Conservation (phyloP, 2,329 filamentous ascomycete species). For the Piedraia hortae region DNA sequence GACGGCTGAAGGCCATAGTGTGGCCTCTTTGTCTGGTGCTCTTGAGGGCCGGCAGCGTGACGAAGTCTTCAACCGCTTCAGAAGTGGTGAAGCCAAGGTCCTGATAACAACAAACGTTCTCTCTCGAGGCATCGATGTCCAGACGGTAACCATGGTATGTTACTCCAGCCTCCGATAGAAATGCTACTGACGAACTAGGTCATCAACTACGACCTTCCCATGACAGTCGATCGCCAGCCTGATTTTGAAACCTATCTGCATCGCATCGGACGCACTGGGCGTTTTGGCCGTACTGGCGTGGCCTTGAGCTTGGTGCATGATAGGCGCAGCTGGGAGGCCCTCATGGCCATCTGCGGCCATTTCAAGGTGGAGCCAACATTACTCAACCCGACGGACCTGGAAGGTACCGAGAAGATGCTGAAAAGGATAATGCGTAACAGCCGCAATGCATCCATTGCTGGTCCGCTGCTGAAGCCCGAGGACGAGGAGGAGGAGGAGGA, state of each 20-base stretch:
- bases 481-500: conserved; percentile 3
- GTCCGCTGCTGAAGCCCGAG: conserved; percentile 1
- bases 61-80: conserved; percentile 60
- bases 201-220: conserved; percentile 58
- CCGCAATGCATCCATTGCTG: too few relatives aligned
- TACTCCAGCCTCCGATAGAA: too few relatives aligned
- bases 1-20: conserved; percentile 68
- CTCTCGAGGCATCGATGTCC: conserved; percentile 76
- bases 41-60: conserved; percentile 69
- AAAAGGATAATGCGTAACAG: conserved; percentile 46
- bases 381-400: conserved; percentile 72
- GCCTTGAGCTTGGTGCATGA: conserved; percentile 87
- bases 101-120: conserved; percentile 95
- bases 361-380: conserved; percentile 60
- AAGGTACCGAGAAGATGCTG: conserved; percentile 57
- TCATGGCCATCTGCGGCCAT: conserved; percentile 51
- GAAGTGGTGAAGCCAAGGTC: conserved; percentile 67
- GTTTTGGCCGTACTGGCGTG: conserved; percentile 88
- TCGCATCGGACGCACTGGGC: conserved; percentile 86
- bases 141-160: conserved; percentile 92
- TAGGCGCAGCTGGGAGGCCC: conserved; percentile 48
- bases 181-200: too few relatives aligned
- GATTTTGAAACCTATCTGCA: conserved; percentile 93
- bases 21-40: conserved; percentile 68
- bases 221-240: conserved; percentile 22